Conservation (phyloP, 768 basidiomycete genomes). For the Amanita brunnescens region DNA sequence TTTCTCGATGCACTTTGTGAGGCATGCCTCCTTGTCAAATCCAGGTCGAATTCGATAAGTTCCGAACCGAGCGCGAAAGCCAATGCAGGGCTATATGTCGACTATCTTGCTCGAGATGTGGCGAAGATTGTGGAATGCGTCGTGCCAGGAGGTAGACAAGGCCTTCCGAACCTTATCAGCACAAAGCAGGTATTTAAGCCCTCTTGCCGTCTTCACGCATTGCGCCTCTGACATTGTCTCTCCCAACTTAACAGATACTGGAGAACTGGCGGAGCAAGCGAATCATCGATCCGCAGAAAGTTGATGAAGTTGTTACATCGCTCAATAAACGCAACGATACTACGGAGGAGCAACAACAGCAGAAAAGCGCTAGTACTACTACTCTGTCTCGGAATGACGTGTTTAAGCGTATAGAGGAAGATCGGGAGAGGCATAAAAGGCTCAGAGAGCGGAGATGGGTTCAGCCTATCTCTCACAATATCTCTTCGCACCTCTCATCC, state of each 20-base stretch:
- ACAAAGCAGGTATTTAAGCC: slow-evolving; percentile 63
- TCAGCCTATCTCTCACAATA: slow-evolving; percentile 56
- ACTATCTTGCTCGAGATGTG: slow-evolving; percentile 73
- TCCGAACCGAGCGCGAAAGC: slow-evolving; percentile 14
- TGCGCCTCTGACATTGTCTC: not conserved
- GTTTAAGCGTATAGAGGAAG: slow-evolving; percentile 84
- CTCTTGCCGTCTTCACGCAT: not conserved
- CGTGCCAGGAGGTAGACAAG: slow-evolving; percentile 84
- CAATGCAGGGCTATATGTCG: slow-evolving; percentile 56
- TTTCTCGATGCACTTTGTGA: slow-evolving; percentile 86
- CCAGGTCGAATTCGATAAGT: slow-evolving; percentile 38
- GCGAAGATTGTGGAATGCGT: slow-evolving; percentile 70
- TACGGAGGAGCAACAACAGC: slow-evolving; percentile 4
- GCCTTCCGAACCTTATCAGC: slow-evolving; percentile 79
- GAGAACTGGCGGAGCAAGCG: slow-evolving; percentile 86
- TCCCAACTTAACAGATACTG: slow-evolving; percentile 52
- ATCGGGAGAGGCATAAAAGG: slow-evolving; percentile 87
- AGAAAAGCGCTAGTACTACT: slow-evolving; percentile 15
- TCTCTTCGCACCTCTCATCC: slow-evolving; percentile 28
- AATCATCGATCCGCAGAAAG: slow-evolving; percentile 66
- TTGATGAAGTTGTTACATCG: slow-evolving; percentile 58
- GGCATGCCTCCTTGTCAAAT: slow-evolving; percentile 59
- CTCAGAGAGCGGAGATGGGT: slow-evolving; percentile 88
- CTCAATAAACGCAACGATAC: slow-evolving; percentile 38
- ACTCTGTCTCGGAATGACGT: slow-evolving; percentile 57